A percentile compares a stretch with the other conserved stretches of the same genome.
These are phyloP conservation scores for Erodium maritimum DNA, from an alignment of 345 rosid species.

Conservation along the genomic window DNA sequence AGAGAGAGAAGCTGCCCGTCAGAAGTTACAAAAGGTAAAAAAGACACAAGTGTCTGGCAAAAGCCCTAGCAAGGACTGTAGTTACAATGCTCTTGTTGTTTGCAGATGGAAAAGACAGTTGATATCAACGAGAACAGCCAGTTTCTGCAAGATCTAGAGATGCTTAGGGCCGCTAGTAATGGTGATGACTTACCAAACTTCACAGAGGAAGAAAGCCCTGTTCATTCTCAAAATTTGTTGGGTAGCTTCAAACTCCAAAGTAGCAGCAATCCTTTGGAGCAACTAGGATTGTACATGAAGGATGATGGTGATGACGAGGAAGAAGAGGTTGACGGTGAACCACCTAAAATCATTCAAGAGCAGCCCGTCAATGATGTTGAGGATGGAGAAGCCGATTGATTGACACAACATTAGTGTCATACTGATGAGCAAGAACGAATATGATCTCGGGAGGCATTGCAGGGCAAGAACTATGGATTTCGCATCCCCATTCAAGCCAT, in stretches of 20 bases:
- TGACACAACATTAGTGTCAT: not conserved
- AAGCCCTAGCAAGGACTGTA: not conserved
- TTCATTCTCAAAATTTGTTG: slow-evolving; percentile 29
- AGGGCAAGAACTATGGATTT: no score
- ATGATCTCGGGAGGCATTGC: no score
- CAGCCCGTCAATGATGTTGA: slow-evolving; percentile 26
- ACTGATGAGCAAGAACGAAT: not conserved
- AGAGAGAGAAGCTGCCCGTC: slow-evolving; percentile 91
- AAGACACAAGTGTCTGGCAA: not conserved
- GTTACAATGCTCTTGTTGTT: not conserved
- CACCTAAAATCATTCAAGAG: slow-evolving; percentile 12
- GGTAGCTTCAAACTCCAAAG: slow-evolving; percentile 69
- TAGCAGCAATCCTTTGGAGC: slow-evolving; percentile 61
- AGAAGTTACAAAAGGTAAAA: slow-evolving; percentile 59
- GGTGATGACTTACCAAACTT: slow-evolving; percentile 35
- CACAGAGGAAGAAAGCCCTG: slow-evolving; percentile 46
- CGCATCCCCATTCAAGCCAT: no score
- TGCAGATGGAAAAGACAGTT: slow-evolving; percentile 91
- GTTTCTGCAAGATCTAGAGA: slow-evolving; percentile 75
- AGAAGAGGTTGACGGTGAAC: slow-evolving; percentile 39
- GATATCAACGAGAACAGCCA: slow-evolving; percentile 69
- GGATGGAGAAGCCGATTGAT: slow-evolving; percentile 50
- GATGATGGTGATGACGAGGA: slow-evolving; percentile 38
- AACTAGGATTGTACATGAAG: slow-evolving; percentile 74
- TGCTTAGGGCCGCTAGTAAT: slow-evolving; percentile 38